Base-by-base conservation (phyloP, 805 yeast species). In the Millerago galiae region DNA sequence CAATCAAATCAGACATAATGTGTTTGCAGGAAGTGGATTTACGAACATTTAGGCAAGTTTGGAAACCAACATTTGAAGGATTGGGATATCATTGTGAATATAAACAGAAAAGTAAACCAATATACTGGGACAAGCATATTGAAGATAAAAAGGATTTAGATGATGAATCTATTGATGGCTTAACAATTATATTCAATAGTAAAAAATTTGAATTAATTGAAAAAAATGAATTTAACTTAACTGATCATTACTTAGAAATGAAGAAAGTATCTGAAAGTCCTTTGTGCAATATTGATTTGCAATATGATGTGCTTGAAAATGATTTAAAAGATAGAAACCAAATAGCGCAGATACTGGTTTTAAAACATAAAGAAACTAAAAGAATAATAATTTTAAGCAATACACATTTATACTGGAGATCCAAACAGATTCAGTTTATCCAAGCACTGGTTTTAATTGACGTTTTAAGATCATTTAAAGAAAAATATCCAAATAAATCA, bases 341-440 rank as follows among this genome's bases (percentile, higher is more conserved):
- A 25, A 83, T 79, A 4, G 81, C 77, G 3, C 44, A 77, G 3
- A 59, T 79, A n/a, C 62, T 72, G 5, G 71, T 71, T 11, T 54
- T 79, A 31, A 58, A 62, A 42, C 83, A 79, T 52, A 61, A 57
- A 38, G 50, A 43, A 1, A 66, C 76, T 0, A 58, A 62, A 10
- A 61, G 68, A 28, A 49, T 58, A 4, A 53, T 78, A 4, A 71
- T 74, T 32, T 66, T 76, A 2, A 62, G 78, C n/a, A 79, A 77
- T 47, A 78, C 83, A 0, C 84, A 79, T 55, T 58, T 79, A 9
- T 79, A 79, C 51, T 79, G 84, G 84, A 70, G 72, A 47, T 70
- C 63, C 39, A 68, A 71, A 37, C 79, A 76, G 49, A 79, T 78
- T 16, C 77, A 75, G 50, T 60, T 76, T 8, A 52, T 75, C 34